These are phyloP conservation scores for Kodamaea plutei DNA, from an alignment of 1,139 yeast species.

Conservation along the genomic window DNA sequence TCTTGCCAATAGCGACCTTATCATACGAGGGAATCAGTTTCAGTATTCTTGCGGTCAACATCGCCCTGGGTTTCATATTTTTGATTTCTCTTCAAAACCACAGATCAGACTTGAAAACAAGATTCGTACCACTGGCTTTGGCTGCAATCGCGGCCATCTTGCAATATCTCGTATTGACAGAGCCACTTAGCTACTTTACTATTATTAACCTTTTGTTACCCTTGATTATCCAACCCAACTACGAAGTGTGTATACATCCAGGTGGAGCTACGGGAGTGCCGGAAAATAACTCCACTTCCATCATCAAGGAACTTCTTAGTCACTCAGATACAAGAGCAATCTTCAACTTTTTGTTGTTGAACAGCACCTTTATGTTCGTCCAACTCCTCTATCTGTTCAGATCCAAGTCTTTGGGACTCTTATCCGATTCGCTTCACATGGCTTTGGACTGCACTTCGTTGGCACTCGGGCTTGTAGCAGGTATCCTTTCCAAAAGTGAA, in stretches of 20 bases:
- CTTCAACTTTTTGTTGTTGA: slow-evolving; percentile 77
- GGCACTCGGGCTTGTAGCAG: slow-evolving; percentile 85
- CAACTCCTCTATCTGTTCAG: slow-evolving; percentile 88
- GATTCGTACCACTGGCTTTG: slow-evolving; percentile 16
- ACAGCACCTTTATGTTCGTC: slow-evolving; percentile 89
- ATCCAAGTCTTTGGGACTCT: slow-evolving; percentile 84
- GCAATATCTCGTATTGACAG: slow-evolving; percentile 20
- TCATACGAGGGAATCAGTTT: slow-evolving; percentile 11
- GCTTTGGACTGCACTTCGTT: slow-evolving; percentile 89
- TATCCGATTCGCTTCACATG: slow-evolving; percentile 95
- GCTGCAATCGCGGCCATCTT: slow-evolving; percentile 18
- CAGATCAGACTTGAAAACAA: slow-evolving; percentile 19
- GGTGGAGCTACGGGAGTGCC: not conserved
- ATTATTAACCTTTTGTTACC: slow-evolving; percentile 16
- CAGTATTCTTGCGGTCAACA: slow-evolving; percentile 23
- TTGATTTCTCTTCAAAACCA: slow-evolving; percentile 21
- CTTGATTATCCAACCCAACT: slow-evolving; percentile 16
- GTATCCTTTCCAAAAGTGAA: slow-evolving; percentile 48
- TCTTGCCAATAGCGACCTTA: slow-evolving; percentile 1
- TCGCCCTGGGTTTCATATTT: slow-evolving; percentile 22
- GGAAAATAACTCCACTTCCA: slow-evolving; percentile 5
- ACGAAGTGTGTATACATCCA: not conserved
- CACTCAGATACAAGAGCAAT: slow-evolving; percentile 84
- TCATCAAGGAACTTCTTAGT: slow-evolving; percentile 38
- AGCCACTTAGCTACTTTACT: slow-evolving; percentile 8